Base-by-base conservation (phyloP, 768 basidiomycete species). In the Leccinum subtestaceum region DNA sequence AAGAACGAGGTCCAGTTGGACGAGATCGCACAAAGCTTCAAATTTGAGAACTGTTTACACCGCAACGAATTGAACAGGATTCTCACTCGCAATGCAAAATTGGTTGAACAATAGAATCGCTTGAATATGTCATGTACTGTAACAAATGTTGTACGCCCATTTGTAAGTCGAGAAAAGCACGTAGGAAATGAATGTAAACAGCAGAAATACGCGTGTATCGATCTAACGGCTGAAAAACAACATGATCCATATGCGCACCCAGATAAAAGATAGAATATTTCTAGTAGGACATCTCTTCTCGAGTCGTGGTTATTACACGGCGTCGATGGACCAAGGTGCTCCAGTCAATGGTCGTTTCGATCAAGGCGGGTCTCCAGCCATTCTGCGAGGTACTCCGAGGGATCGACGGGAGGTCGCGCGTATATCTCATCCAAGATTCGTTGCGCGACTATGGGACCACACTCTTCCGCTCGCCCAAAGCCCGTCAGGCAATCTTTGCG, bases 381-480 rank as follows among this genome's bases (percentile, higher is more conserved):
- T 36, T 74, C 72, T n/a, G 73, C 67, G 5, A 83, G 43, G 46
- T 47, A 61, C 12, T 61, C 54, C 19, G 52, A 72, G 27, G 77
- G 60, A 62, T 78, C 76, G 2, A 57, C 57, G 32, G 69, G 63
- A 6, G 70, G 68, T 48, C 70, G 69, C 23, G 60, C 62, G 21
- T 72, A 75, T 36, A 91, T 72, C 23, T 76, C 75, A 32, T 86
- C 79, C 34, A 85, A 72, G 43, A 89, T 76, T 23, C 80, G 80
- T 66, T 80, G 79, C 3, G 81, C 85, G 51, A 91, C 82, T 5
- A 80, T 74, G 21, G 73, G 73, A 47, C 84, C 84, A 63, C 84
- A 89, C 65, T 91, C 88, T 62, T 92, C 90, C 40, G 90, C 91
- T 55, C 88, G 78, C 13, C 86, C 84, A 69, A 92, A 93, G 21